phyloP scores from a whole-genome alignment of 768 basidiomycete species.

The Amanita subjunquillea region DNA sequence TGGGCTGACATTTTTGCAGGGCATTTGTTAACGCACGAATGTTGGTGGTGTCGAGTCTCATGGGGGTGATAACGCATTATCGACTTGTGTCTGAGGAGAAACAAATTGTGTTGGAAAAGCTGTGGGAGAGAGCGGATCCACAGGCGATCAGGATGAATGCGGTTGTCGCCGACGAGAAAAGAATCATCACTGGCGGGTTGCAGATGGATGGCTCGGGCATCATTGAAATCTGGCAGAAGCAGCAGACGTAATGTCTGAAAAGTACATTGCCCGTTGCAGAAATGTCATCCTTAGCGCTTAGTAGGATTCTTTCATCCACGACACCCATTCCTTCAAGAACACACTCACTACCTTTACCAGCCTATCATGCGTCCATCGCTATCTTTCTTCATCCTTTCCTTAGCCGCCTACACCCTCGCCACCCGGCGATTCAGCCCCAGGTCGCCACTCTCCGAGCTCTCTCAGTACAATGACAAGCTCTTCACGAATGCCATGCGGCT shows the following conservation, averaged over 20 bases:
- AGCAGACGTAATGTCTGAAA: slow-evolving; percentile 7
- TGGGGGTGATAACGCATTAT: slow-evolving; percentile 47
- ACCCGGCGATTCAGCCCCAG: background rate
- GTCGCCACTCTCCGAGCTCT: background rate
- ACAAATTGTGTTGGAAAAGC: slow-evolving; percentile 28
- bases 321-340: background rate
- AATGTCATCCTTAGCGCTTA: background rate
- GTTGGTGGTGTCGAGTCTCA: slow-evolving; percentile 48
- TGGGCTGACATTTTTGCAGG: slow-evolving; percentile 21
- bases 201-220: slow-evolving; percentile 44
- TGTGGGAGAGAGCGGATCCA: slow-evolving; percentile 35
- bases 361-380: background rate
- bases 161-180: slow-evolving; percentile 34
- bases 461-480: background rate
- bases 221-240: slow-evolving; percentile 50
- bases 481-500: slow-evolving; percentile 2
- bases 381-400: background rate
- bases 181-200: slow-evolving; percentile 55
- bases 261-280: background rate
- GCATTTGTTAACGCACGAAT: slow-evolving; percentile 35
- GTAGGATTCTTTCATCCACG: background rate
- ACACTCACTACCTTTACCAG: background rate
- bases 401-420: background rate
- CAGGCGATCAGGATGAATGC: slow-evolving; percentile 57
- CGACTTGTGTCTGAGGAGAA: slow-evolving; percentile 20